Percentiles rank a stretch among this genome's conserved stretches.
These are phyloP conservation scores for Thermothelomyces thermophilus DNA, from an alignment of 2,329 filamentous ascomycete genomes.

Conservation along the genomic window DNA sequence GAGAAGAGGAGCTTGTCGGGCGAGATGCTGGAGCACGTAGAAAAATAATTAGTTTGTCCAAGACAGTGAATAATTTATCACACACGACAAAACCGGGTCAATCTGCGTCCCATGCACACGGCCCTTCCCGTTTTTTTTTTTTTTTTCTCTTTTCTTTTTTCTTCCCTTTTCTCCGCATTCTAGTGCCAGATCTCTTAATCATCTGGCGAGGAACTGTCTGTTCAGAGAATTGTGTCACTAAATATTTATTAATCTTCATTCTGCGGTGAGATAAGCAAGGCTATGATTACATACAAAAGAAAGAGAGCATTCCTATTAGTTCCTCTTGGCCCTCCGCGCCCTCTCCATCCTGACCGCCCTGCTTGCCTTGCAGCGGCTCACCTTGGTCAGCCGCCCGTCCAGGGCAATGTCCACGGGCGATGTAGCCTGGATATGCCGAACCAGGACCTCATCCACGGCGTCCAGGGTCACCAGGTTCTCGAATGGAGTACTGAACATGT, in stretches of 20 bases:
- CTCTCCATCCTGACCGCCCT: not conserved
- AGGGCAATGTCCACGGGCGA: constrained; percentile 35
- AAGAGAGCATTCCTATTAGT: not conserved
- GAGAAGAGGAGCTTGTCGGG: constrained; percentile 1
- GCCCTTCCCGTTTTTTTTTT: no score
- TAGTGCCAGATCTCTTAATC: no score
- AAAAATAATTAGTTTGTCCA: not conserved
- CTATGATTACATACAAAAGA: no score
- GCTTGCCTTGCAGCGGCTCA: constrained; percentile 6
- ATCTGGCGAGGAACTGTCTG: no score
- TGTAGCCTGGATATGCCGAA: constrained; percentile 34
- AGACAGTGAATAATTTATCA: no score
- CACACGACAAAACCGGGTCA: no score
- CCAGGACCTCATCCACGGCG: constrained; percentile 45
- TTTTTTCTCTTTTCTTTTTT: no score
- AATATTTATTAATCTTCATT: no score
- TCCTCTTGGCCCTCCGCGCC: not conserved
- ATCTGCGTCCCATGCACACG: not conserved
- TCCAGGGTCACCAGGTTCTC: constrained; percentile 37
- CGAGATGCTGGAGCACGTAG: constrained; percentile 1
- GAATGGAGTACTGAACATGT: constrained; percentile 38
- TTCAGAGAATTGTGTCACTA: no score
- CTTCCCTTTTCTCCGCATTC: no score
- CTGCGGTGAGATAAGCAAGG: no score
- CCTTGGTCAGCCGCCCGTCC: constrained; percentile 33